Evolutionary conservation across 768 basidiomycete genomes (phyloP).

Genomic region (Phaeotremella skinneri): DNA sequence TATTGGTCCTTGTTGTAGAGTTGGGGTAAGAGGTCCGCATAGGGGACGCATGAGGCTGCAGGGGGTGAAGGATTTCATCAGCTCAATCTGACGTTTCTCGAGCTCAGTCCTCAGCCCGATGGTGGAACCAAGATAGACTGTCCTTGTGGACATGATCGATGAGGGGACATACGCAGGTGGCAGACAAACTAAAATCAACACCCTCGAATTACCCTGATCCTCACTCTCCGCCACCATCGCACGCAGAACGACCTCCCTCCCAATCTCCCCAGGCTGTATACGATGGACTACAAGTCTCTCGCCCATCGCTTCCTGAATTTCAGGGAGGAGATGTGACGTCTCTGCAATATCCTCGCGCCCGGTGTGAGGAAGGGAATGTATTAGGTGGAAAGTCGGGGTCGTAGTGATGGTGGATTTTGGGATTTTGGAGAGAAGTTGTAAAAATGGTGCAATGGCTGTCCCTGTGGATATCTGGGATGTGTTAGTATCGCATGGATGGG

Average conservation of each 20-base stretch:
- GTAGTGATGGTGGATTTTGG: constrained; percentile 16
- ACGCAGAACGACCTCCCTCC: constrained; percentile 2
- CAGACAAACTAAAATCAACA: constrained; percentile 41
- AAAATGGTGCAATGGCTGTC: constrained; percentile 48
- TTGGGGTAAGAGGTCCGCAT: constrained; percentile 33
- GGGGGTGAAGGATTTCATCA: background rate
- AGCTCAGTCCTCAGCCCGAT: background rate
- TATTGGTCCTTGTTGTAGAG: constrained; percentile 37
- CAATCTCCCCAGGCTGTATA: constrained; percentile 14
- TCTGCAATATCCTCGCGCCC: constrained; percentile 28
- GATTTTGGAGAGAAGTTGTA: constrained; percentile 45
- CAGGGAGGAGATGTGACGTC: constrained; percentile 17
- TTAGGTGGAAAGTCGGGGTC: constrained; percentile 25
- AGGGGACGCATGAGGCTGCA: constrained; percentile 37
- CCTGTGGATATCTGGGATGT: constrained; percentile 45
- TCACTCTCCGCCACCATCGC: constrained; percentile 3
- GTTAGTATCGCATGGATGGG: background rate
- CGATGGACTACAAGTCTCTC: constrained; percentile 14
- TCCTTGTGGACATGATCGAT: background rate
- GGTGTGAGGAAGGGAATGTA: constrained; percentile 30
- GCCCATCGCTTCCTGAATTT: constrained; percentile 21
- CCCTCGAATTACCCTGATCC: background rate
- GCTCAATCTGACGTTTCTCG: background rate
- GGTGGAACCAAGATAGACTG: no score
- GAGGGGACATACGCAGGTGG: constrained; percentile 35